phyloP scores from a whole-genome alignment of 108 stramenopile genomes.

The Epipyxis sp. region DNA sequence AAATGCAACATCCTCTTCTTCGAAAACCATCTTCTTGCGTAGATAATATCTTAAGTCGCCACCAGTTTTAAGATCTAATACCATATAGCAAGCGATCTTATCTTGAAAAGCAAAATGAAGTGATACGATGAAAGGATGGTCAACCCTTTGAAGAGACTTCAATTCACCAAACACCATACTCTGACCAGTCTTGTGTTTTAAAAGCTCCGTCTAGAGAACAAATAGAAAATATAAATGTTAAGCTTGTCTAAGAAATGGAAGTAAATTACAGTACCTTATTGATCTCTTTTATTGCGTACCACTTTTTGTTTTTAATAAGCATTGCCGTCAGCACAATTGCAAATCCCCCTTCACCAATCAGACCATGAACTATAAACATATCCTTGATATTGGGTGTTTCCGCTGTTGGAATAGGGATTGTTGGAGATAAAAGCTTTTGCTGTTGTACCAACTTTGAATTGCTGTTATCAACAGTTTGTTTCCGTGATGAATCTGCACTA shows the following conservation, averaged over 20 bases:
- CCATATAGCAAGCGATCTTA: neutral
- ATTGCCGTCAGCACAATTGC: slow-evolving; percentile 3
- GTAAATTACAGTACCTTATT: neutral
- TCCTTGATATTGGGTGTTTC: too few species aligned
- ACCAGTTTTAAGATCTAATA: slow-evolving; percentile 24
- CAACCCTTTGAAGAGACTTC: neutral
- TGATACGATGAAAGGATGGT: neutral
- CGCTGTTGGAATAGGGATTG: too few species aligned
- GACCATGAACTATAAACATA: neutral
- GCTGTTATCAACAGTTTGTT: too few species aligned
- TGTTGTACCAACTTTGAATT: too few species aligned
- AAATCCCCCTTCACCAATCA: slow-evolving; percentile 21
- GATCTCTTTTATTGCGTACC: slow-evolving; percentile 33
- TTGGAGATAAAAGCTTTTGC: too few species aligned
- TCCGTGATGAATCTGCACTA: too few species aligned
- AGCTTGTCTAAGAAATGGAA: neutral
- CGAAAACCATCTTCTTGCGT: slow-evolving; percentile 7
- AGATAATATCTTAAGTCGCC: slow-evolving; percentile 25
- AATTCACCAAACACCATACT: slow-evolving; percentile 19
- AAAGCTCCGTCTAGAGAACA: neutral
- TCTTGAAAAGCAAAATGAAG: slow-evolving; percentile 24
- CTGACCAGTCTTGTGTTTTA: slow-evolving; percentile 1
- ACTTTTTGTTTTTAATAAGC: neutral
- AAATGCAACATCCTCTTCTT: slow-evolving; percentile 23
- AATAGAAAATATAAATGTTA: neutral